A percentile compares a stretch with the other conserved stretches of the same genome.
phyloP scores from a whole-genome alignment of 805 yeast species.

The Helenozyma rhizophorensis region DNA sequence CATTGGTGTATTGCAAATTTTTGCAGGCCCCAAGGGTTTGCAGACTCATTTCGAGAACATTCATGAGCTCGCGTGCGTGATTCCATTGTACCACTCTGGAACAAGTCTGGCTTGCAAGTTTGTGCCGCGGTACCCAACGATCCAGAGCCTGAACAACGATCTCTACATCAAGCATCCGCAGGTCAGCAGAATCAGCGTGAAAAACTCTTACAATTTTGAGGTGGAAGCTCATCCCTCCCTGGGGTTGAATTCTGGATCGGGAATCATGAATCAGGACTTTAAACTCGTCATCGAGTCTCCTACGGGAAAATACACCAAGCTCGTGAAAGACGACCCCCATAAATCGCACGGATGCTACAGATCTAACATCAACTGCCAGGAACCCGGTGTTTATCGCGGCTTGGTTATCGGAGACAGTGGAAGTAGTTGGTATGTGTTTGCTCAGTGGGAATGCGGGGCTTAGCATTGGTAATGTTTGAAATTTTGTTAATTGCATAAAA shows the following conservation, averaged over 20 bases:
- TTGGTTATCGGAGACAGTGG: conserved; percentile 75
- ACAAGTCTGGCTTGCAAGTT: conserved; percentile 58
- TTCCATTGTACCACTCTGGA: conserved; percentile 76
- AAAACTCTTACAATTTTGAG: conserved; percentile 61
- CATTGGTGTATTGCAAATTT: conserved; percentile 72
- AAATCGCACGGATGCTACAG: conserved; percentile 56
- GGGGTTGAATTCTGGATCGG: conserved; percentile 38
- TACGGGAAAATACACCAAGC: conserved; percentile 66
- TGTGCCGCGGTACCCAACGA: conserved; percentile 69
- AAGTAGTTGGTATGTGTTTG: conserved; percentile 80
- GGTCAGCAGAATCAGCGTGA: conserved; percentile 51
- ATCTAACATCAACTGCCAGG: conserved; percentile 56
- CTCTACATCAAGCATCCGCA: conserved; percentile 85
- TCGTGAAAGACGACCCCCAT: conserved; percentile 46
- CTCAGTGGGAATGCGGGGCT: conserved; percentile 76
- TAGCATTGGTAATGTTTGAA: too few relatives aligned
- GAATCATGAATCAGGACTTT: conserved; percentile 37
- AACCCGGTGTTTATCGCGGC: conserved; percentile 79
- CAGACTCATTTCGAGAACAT: conserved; percentile 53
- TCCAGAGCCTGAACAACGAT: conserved; percentile 65
- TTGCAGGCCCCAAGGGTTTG: conserved; percentile 60
- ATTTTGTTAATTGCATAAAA: background rate
- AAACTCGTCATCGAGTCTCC: conserved; percentile 79
- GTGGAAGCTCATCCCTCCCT: conserved; percentile 59
- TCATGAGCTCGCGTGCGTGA: conserved; percentile 66